Conservation (phyloP, 2,329 filamentous ascomycete genomes). For the Pseudogymnoascus sp. region DNA sequence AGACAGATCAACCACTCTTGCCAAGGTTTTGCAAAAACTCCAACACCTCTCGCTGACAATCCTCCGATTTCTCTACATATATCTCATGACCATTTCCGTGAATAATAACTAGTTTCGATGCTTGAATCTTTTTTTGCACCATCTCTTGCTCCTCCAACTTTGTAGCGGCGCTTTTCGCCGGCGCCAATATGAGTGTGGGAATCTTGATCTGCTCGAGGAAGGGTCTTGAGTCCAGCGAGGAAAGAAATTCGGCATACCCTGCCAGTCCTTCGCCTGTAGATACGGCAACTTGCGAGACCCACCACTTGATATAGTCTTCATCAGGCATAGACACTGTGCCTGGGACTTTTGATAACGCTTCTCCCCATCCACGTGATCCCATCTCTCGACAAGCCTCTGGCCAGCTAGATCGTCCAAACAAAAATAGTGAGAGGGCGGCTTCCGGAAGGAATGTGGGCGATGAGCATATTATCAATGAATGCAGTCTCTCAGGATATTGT, state of each 20-base stretch:
- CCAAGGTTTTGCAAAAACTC: neutral
- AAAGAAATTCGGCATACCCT: constrained; percentile 30
- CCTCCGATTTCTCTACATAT: neutral
- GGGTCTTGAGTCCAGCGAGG: constrained; percentile 27
- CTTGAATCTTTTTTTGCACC: constrained; percentile 17
- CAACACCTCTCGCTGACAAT: neutral
- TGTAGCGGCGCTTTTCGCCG: constrained; percentile 27
- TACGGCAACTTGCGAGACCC: constrained; percentile 25
- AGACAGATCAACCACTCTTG: too few species aligned
- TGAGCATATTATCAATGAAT: constrained; percentile 28
- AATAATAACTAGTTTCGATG: too few species aligned
- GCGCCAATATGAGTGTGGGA: constrained; percentile 29
- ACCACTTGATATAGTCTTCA: constrained; percentile 27
- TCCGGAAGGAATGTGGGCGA: constrained; percentile 19
- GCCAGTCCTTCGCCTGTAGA: constrained; percentile 28
- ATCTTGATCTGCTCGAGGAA: constrained; percentile 24
- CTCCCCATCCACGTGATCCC: constrained; percentile 29
- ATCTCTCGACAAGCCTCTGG: constrained; percentile 20
- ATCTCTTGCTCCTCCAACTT: neutral
- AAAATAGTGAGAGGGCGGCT: neutral
- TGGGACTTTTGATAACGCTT: constrained; percentile 25
- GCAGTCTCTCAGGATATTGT: constrained; percentile 25
- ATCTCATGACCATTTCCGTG: constrained; percentile 4
- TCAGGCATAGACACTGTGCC: constrained; percentile 27
- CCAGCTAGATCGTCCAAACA: neutral